These are phyloP conservation scores for Scenedesmus sp. DNA, from an alignment of 163 green algal genomes.

Conservation along the genomic window DNA sequence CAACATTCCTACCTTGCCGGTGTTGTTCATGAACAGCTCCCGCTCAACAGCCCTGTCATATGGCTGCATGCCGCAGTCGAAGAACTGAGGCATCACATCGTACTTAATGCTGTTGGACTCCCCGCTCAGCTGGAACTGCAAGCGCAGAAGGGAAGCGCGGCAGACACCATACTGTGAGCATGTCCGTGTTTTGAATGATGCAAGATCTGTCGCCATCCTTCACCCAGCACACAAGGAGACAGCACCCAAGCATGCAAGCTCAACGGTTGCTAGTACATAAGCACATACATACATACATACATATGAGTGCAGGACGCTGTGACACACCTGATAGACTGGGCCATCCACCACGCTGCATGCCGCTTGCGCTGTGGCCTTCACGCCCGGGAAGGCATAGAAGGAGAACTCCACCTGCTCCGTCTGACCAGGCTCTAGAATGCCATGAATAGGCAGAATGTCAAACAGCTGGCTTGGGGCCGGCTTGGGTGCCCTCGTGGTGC, in stretches of 20 bases:
- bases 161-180: not conserved
- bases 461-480: conserved; percentile 72
- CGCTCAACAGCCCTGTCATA: conserved; percentile 77
- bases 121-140: conserved; percentile 66
- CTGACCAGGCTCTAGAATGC: conserved; percentile 73
- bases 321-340: conserved; percentile 64
- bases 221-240: too few species aligned
- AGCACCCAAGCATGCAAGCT: too few species aligned
- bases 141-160: not conserved
- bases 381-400: conserved; percentile 78
- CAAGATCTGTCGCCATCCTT: too few species aligned
- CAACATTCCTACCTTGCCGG: conserved; percentile 28
- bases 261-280: too few species aligned
- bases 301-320: not conserved
- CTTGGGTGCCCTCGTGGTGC: conserved; percentile 36
- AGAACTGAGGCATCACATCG: conserved; percentile 70
- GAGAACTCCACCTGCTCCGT: conserved; percentile 70
- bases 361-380: conserved; percentile 62
- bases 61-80: conserved; percentile 74
- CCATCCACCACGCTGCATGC: conserved; percentile 81
- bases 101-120: conserved; percentile 85
- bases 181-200: too few species aligned
- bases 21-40: conserved; percentile 76
- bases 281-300: not conserved
- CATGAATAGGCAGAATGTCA: conserved; percentile 83